Conservation (phyloP, 495 filamentous ascomycete species). For the Trichoderma virens region DNA sequence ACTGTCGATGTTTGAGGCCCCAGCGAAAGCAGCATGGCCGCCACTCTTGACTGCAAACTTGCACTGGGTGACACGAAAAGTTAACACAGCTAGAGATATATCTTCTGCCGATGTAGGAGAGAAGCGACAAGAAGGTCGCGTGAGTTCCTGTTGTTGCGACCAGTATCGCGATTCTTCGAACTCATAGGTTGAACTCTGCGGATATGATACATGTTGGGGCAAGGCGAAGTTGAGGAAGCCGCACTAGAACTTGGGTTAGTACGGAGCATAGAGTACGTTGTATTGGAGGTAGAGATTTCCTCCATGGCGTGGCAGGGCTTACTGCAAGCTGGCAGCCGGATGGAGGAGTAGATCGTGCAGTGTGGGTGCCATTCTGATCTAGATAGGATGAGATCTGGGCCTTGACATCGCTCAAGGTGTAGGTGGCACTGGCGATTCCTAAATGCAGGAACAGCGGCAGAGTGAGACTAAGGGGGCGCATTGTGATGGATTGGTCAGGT, state of each 20-base stretch:
- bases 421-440: background rate
- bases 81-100: slow-evolving; percentile 30
- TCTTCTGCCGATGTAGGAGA: slow-evolving; percentile 27
- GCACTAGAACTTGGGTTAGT: no score
- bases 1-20: slow-evolving; percentile 38
- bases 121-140: slow-evolving; percentile 35
- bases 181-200: slow-evolving; percentile 7
- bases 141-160: slow-evolving; percentile 34
- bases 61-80: slow-evolving; percentile 25
- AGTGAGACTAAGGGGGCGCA: background rate
- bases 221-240: background rate
- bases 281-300: background rate
- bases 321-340: slow-evolving; percentile 11
- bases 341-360: background rate
- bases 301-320: background rate
- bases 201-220: background rate
- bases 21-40: slow-evolving; percentile 44
- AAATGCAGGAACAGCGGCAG: background rate
- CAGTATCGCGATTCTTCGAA: slow-evolving; percentile 32
- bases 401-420: background rate
- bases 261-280: no score
- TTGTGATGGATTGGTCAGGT: background rate
- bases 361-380: slow-evolving; percentile 3
- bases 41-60: slow-evolving; percentile 45
- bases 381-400: background rate